Conservation (phyloP, 495 filamentous ascomycete genomes). For the Tirmania nivea region DNA sequence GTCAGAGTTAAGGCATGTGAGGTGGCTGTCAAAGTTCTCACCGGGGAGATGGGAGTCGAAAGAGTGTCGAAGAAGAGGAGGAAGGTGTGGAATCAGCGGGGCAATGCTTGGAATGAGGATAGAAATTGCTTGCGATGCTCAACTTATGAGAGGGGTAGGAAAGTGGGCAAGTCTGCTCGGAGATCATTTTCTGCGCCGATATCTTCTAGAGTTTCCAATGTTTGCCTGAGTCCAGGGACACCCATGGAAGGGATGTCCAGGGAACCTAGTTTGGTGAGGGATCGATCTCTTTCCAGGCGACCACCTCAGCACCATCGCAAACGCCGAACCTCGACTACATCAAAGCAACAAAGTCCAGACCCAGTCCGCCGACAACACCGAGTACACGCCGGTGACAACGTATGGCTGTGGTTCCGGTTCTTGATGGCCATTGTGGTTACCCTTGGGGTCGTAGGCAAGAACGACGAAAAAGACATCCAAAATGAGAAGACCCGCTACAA, state of each 20-base stretch:
- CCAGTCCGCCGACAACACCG: background rate
- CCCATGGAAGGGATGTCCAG: background rate
- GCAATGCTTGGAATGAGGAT: background rate
- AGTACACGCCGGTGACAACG: constrained; percentile 12
- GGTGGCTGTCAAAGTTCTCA: background rate
- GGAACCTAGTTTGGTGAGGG: background rate
- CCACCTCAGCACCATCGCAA: background rate
- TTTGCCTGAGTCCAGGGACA: background rate
- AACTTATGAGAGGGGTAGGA: background rate
- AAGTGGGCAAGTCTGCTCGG: background rate
- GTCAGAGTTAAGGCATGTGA: background rate
- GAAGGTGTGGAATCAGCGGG: background rate
- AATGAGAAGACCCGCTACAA: background rate
- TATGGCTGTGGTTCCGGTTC: constrained; percentile 8
- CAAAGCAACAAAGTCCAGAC: background rate
- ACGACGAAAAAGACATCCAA: background rate
- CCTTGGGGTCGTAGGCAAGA: background rate
- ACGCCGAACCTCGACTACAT: background rate
- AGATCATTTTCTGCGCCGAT: background rate
- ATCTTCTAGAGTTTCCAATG: background rate
- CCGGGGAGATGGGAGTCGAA: background rate
- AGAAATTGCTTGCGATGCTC: background rate
- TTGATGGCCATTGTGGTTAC: background rate
- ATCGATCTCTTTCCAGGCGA: background rate
- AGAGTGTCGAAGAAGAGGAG: background rate